Evolutionary conservation across 768 basidiomycete genomes (phyloP), one percentile per base, ranked within the genome.

Genomic region (Boletales sp.): DNA sequence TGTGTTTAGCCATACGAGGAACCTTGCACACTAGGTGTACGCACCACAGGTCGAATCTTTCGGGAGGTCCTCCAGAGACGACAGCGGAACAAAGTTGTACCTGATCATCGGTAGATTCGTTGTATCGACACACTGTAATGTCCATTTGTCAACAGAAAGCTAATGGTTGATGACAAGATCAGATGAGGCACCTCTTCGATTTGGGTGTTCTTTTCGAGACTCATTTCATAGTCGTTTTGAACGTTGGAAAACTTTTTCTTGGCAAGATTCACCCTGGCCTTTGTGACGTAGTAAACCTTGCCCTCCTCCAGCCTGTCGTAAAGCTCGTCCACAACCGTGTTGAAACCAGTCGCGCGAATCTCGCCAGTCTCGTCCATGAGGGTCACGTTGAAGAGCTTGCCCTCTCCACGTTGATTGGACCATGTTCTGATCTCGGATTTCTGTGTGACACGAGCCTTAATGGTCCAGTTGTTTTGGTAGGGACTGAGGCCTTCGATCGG

Each of bases 391-490:
- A 99, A 98, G 14, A 98, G 74, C 64, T 97, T 94, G 34, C 96
- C 95, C 60, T 98, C 96, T 31, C 96, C 96, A 11, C 83, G 77
- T 52, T 78, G 74, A 66, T 95, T 98, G 4, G 88, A 86, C 82
- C 87, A 99, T n/a, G 81, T 80, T 58, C 81, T 86, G 62, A 98
- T 83, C 0, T 97, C 96, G 1, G 82, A 82, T 68, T 95, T 97
- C 54, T 88, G 81, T 12, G 84, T 88, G 43, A 97, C 91, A 37
- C 91, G 86, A 28, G 91, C 95, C 66, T 93, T 94, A 76, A 98
- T 95, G 10, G 90, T 94, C 96, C 96, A 99, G 68, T 91, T 91
- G 73, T 95, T 97, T 70, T 96, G 93, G 61, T 97, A 98, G 9
- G 95, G 95, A 62, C 89, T 94, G 40, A 98, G 79, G 6, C 85